These are phyloP conservation scores for Alopecurus myosuroides DNA, from an alignment of 176 grass and related monocot species.

Conservation along the genomic window DNA sequence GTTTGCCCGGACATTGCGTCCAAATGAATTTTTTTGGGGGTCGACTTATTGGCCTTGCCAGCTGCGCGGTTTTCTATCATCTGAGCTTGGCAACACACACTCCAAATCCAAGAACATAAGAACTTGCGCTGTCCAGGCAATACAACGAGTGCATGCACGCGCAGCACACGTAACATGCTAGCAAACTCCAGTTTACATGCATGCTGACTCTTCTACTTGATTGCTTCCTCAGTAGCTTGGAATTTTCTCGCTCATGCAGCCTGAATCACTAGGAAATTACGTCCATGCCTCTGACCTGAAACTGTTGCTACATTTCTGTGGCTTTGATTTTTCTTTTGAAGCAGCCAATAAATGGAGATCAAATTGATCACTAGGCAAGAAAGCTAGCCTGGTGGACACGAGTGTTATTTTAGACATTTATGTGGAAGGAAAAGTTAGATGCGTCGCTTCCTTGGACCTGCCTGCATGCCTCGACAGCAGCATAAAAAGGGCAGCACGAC, in stretches of 20 bases:
- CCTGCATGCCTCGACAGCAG: slow-evolving; percentile 11
- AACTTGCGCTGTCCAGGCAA: not conserved
- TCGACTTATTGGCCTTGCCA: not conserved
- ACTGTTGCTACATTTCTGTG: not conserved
- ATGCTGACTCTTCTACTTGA: not conserved
- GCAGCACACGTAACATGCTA: not conserved
- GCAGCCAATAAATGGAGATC: slow-evolving; percentile 1
- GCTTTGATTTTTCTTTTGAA: not conserved
- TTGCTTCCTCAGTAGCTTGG: not conserved
- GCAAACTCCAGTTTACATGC: not conserved
- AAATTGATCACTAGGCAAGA: not conserved
- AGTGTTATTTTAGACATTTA: slow-evolving; percentile 49
- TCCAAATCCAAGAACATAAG: not conserved
- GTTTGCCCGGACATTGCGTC: not conserved
- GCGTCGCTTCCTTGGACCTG: slow-evolving; percentile 6
- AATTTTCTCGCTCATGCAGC: not conserved
- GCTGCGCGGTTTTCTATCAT: not conserved
- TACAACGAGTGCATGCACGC: not conserved
- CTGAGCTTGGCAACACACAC: not conserved
- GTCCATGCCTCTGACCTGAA: not conserved
- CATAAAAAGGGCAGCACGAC: slow-evolving; percentile 38
- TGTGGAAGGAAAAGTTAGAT: slow-evolving; percentile 48
- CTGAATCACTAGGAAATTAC: not conserved
- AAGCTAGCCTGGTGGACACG: slow-evolving; percentile 33
- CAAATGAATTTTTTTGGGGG: slow-evolving; percentile 1